Conservation (phyloP, 768 basidiomycete species). For the Phylloporus scabripes region DNA sequence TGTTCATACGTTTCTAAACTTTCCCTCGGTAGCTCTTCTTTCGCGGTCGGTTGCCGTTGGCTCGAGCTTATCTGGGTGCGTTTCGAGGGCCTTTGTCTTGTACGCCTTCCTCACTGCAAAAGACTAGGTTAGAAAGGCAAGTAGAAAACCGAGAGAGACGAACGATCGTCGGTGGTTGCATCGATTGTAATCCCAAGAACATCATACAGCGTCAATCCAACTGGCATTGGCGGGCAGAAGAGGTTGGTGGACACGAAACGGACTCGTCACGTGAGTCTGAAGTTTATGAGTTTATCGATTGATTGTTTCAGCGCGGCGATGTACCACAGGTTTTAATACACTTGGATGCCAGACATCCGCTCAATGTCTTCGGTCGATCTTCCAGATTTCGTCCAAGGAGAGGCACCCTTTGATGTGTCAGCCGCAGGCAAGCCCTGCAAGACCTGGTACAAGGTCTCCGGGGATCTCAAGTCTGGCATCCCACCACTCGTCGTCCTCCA, state of each 20-base stretch:
- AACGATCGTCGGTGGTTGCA: constrained; percentile 50
- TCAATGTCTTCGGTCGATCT: constrained; percentile 24
- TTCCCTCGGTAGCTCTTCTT: constrained; percentile 48
- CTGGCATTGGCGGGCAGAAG: constrained; percentile 19
- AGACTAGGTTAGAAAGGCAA: background rate
- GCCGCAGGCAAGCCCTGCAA: constrained; percentile 31
- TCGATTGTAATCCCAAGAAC: constrained; percentile 41
- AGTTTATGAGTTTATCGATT: background rate
- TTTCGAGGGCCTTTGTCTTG: constrained; percentile 60
- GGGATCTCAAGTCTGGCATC: constrained; percentile 31
- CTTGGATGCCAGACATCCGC: background rate
- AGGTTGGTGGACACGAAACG: background rate
- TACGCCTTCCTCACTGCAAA: constrained; percentile 56
- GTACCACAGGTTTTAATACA: too few relatives aligned
- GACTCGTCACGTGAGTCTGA: constrained; percentile 8
- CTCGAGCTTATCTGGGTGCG: constrained; percentile 69
- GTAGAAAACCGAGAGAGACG: constrained; percentile 13
- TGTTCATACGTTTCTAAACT: constrained; percentile 53
- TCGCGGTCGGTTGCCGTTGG: constrained; percentile 46
- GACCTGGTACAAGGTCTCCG: constrained; percentile 42
- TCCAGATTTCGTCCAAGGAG: constrained; percentile 27
- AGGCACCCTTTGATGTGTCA: constrained; percentile 23
- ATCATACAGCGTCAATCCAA: constrained; percentile 36
- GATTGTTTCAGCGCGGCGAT: too few relatives aligned
- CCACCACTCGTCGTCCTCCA: constrained; percentile 45